Evolutionary conservation across 2,329 filamentous ascomycete genomes (phyloP), one percentile per base, ranked within the genome.

Genomic region (Cordyceps javanica): DNA sequence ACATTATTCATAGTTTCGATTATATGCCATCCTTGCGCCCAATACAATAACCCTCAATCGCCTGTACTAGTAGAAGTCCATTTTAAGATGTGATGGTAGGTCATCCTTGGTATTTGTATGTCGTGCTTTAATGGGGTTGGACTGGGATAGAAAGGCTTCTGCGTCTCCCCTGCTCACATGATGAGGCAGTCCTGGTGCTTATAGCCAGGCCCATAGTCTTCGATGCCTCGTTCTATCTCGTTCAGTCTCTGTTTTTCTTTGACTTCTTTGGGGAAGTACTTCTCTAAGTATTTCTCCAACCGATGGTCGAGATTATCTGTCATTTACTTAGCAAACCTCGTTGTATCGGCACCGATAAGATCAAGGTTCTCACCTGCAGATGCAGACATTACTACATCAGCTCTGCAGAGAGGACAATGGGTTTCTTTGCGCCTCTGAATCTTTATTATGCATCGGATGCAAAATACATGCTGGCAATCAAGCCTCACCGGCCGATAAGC

Each of bases 401-500:
- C 80, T 59, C 91, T 80, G 68, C 91, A 96, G 55, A 94, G 75
- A 0, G 91, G 90, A 67, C 91, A 96, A 53, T 82, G 76, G 38
- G 80, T 79, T 67, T 88, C 85, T 60, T 80, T 78, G 39, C 83
- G 82, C 46, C 85, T 83, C 69, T 94, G 90, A 73, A 96, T 83
- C 64, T 89, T 85, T 61, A 95, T 85, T 50, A 93, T 79, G 68
- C 91, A 96, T 3, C 89, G 80, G 58, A 94, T 93, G 73, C 91
- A 96, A 67, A 93, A 92, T 14, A 92, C 75, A 63, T 94, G 90
- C 28, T 80, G 75, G 70, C 91, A 96, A 14, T 81, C 79, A 34
- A 95, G 77, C 25, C 86, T 82, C n/a, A 96, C 83, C 0, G 91
- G 91, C 64, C 89, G 83, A 77, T 88, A 94, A n/a, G 87, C 84